Evolutionary conservation across 371 early-diverging fungal species (phyloP), one percentile per base, ranked within the genome.

Genomic region (Dichotomocladium elegans): DNA sequence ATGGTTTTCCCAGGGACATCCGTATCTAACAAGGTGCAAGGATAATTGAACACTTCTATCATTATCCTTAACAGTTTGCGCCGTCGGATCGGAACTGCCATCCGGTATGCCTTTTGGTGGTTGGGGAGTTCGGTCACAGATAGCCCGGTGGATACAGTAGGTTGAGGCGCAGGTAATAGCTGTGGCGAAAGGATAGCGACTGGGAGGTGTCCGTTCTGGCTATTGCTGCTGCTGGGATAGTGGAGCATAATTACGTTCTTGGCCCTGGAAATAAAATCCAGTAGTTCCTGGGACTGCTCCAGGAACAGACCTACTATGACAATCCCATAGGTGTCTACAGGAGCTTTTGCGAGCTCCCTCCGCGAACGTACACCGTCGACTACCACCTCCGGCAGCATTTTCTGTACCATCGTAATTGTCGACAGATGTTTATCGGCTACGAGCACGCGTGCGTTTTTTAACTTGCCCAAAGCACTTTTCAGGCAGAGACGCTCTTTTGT

Each of bases 31-130:
- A n/a, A n/a, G n/a, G n/a, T n/a, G n/a, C n/a, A n/a, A n/a, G n/a
- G n/a, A n/a, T n/a, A n/a, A n/a, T n/a, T n/a, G n/a, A n/a, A n/a
- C n/a, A n/a, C n/a, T n/a, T n/a, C n/a, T n/a, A n/a, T n/a, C 14
- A 74, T 69, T 0, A 70, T 54, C 17, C 63, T 63, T 24, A 77
- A 40, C 4, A 81, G 41, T 34, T 79, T 79, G 3, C 69, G 47
- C n/a, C 79, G 74, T n/a, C 82, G 62, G 15, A 79, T 62, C 2
- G 82, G 82, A 9, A 77, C 76, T 40, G 78, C 70, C 68, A 81
- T 70, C 19, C 79, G 60, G n/a, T n/a, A n/a, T n/a, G n/a, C n/a
- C n/a, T n/a, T n/a, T n/a, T n/a, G n/a, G n/a, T n/a, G n/a, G n/a
- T n/a, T n/a, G n/a, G n/a, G n/a, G n/a, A n/a, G n/a, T n/a, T n/a